Conservation (phyloP, 768 basidiomycete species). For the Pleurotus sapidus region DNA sequence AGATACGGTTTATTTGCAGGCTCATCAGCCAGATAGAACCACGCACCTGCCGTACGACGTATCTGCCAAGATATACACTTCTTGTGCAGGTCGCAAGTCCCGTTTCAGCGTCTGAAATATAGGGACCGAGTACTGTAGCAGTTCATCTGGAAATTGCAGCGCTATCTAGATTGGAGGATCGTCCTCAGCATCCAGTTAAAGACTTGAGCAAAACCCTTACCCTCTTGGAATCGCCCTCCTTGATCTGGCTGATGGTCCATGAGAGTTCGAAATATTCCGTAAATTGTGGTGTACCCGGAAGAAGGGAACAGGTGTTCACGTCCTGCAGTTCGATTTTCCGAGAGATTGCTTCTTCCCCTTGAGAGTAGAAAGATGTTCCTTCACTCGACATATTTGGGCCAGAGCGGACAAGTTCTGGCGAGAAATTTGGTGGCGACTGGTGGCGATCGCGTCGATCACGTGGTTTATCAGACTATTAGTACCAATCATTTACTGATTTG, state of each 20-base stretch:
- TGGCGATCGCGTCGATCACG: no score
- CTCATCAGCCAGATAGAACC: neutral
- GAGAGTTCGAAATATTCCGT: conserved; percentile 75
- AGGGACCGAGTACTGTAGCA: conserved; percentile 81
- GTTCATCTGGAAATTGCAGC: conserved; percentile 94
- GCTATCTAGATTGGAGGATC: conserved; percentile 54
- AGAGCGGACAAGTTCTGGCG: no score
- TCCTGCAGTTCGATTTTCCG: conserved; percentile 48
- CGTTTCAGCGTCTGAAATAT: conserved; percentile 69
- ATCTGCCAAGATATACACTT: conserved; percentile 92
- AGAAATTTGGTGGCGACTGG: no score
- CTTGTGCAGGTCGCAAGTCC: conserved; percentile 32
- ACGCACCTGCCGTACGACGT: conserved; percentile 94
- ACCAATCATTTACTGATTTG: no score
- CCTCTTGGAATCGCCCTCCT: conserved; percentile 62
- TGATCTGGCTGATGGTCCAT: conserved; percentile 59
- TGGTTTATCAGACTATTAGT: no score
- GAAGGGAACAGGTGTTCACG: conserved; percentile 30
- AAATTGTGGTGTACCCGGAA: conserved; percentile 37
- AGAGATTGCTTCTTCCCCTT: conserved; percentile 63
- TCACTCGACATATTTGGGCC: conserved; percentile 13
- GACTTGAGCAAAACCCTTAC: conserved; percentile 35
- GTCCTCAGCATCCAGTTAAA: neutral
- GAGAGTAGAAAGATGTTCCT: conserved; percentile 45
- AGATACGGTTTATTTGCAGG: neutral